Conservation (phyloP, 169 alveolate genomes). For the Sarcocystis neurona region DNA sequence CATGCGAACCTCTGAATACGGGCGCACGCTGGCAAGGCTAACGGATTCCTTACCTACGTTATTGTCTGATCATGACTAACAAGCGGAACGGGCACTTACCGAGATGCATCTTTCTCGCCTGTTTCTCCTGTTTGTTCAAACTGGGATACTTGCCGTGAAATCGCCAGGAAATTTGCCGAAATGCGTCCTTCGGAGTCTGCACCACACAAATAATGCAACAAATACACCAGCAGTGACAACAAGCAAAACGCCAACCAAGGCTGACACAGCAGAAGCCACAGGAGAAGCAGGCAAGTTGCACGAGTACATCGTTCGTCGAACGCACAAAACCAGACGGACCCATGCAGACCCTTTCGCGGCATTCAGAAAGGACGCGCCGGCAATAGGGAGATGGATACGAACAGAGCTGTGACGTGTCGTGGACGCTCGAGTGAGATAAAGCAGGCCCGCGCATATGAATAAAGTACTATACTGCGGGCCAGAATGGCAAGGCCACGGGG, state of each 20-base stretch:
- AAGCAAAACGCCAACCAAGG: neutral
- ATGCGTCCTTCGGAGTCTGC: constrained; percentile 64
- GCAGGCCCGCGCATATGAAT: too few species aligned
- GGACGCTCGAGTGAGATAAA: too few species aligned
- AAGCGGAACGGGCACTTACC: constrained; percentile 18
- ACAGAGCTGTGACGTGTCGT: too few species aligned
- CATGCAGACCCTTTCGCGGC: neutral
- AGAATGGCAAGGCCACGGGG: too few species aligned
- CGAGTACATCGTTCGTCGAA: neutral
- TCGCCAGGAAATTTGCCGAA: constrained; percentile 57
- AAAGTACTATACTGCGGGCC: too few species aligned
- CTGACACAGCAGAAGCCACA: neutral
- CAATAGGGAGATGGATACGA: neutral
- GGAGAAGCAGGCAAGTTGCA: neutral
- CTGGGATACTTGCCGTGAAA: constrained; percentile 57
- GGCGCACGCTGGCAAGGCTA: too few species aligned
- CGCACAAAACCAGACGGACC: neutral
- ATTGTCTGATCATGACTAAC: neutral
- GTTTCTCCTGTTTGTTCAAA: constrained; percentile 15
- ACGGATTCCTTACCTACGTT: too few species aligned
- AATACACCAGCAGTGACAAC: neutral
- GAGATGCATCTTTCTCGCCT: constrained; percentile 23
- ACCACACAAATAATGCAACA: neutral
- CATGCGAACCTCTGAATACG: too few species aligned
- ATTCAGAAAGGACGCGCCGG: neutral